Evolutionary conservation across 1,284 basidiomycete species (phyloP).

Genomic region (Apiotrichum mycotoxinovorans): DNA sequence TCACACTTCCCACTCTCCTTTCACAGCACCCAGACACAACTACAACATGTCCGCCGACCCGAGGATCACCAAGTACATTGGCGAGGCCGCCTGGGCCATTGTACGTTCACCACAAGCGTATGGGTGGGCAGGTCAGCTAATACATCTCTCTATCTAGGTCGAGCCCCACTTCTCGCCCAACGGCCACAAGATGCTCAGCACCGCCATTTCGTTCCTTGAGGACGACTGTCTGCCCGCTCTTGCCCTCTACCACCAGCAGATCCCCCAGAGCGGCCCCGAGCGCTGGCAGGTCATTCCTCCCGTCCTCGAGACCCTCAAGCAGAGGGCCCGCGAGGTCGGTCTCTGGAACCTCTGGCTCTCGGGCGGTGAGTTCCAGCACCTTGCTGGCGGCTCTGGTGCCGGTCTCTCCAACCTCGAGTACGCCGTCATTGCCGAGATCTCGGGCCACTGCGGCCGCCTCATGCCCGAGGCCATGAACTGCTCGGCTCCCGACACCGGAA

Average conservation of each 20-base stretch:
- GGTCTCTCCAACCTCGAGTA: constrained; percentile 89
- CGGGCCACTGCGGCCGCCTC: constrained; percentile 76
- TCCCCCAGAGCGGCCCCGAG: constrained; percentile 68
- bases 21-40: not conserved
- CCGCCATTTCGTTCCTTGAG: constrained; percentile 79
- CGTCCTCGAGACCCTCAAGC: constrained; percentile 79
- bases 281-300: constrained; percentile 84
- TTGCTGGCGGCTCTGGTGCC: constrained; percentile 61
- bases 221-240: constrained; percentile 81
- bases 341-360: constrained; percentile 97
- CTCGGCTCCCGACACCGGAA: constrained; percentile 91
- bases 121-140: not conserved
- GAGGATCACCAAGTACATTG: constrained; percentile 23
- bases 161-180: constrained; percentile 86
- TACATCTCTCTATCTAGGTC: constrained; percentile 54
- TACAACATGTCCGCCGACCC: constrained; percentile 19
- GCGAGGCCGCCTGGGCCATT: constrained; percentile 27
- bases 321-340: constrained; percentile 78
- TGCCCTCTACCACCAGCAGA: constrained; percentile 73
- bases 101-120: constrained; percentile 12
- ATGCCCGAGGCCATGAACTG: constrained; percentile 88
- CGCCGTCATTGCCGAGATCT: constrained; percentile 91
- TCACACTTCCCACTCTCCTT: not conserved
- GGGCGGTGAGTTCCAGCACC: constrained; percentile 82
- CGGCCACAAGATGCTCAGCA: constrained; percentile 78